These are phyloP conservation scores for Lantana camara DNA, from an alignment of 257 asterid species.

Conservation along the genomic window DNA sequence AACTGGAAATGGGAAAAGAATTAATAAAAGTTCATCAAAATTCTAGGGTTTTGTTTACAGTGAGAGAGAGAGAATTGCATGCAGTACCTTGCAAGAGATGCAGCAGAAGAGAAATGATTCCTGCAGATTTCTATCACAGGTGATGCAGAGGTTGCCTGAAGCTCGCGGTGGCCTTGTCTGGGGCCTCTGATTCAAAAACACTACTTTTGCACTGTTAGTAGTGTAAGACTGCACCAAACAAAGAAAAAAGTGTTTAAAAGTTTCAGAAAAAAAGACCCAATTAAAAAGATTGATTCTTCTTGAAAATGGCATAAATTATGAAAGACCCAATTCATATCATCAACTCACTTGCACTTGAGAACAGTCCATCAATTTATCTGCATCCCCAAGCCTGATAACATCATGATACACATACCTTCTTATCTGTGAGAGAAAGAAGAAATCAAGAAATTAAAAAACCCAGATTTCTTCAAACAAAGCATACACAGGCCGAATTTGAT, in stretches of 20 bases:
- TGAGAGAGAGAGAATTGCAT: neutral
- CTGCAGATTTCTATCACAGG: slow-evolving; percentile 55
- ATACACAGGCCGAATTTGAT: neutral
- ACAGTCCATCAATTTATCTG: slow-evolving; percentile 60
- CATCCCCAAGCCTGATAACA: slow-evolving; percentile 61
- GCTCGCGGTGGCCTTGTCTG: slow-evolving; percentile 43
- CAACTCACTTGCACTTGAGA: slow-evolving; percentile 64
- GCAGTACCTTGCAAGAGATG: slow-evolving; percentile 81
- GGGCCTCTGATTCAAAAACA: slow-evolving; percentile 54
- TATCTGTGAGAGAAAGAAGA: slow-evolving; percentile 30
- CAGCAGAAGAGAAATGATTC: slow-evolving; percentile 59
- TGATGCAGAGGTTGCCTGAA: slow-evolving; percentile 48
- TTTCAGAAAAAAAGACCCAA: slow-evolving; percentile 3
- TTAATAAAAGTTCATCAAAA: slow-evolving; percentile 10
- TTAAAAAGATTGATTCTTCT: neutral
- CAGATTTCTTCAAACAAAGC: too few species aligned
- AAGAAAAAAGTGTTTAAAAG: neutral
- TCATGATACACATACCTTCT: slow-evolving; percentile 69
- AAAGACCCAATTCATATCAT: neutral
- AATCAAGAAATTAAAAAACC: neutral
- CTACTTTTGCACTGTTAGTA: slow-evolving; percentile 60
- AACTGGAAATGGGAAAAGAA: neutral
- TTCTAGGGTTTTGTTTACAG: neutral
- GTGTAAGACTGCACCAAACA: slow-evolving; percentile 46
- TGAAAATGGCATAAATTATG: neutral